Percentiles rank a stretch among this genome's conserved stretches.
phyloP scores from a whole-genome alignment of 106 monocot genomes.

The Vanilla planifolia region DNA sequence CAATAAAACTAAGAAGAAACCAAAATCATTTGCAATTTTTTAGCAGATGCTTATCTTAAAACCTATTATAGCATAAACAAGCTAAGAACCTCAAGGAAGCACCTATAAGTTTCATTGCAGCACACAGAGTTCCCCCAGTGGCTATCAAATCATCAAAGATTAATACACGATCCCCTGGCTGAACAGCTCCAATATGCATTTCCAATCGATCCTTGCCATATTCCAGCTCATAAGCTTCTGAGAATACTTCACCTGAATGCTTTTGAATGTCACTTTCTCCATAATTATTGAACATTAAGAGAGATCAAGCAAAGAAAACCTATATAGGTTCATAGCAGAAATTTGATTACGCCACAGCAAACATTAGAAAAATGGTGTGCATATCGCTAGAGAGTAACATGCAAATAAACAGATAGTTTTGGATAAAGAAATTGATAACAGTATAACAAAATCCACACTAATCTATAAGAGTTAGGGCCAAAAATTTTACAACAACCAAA shows the following conservation, averaged over 20 bases:
- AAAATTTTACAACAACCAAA: too few relatives aligned
- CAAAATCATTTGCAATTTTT: neutral
- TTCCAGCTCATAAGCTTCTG: conserved; percentile 55
- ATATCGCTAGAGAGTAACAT: too few relatives aligned
- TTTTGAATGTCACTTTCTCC: neutral
- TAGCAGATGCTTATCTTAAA: neutral
- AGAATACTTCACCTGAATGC: conserved; percentile 48
- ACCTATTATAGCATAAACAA: neutral
- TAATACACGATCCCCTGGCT: conserved; percentile 46
- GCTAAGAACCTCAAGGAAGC: neutral
- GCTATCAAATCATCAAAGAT: conserved; percentile 62
- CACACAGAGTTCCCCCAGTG: conserved; percentile 61
- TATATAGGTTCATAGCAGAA: too few relatives aligned
- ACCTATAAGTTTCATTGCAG: conserved; percentile 63
- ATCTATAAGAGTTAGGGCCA: too few relatives aligned
- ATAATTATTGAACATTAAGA: too few relatives aligned
- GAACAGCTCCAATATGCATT: conserved; percentile 49
- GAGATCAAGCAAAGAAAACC: too few relatives aligned
- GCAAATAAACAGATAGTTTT: too few relatives aligned
- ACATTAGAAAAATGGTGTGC: too few relatives aligned
- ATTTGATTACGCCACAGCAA: too few relatives aligned
- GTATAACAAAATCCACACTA: too few relatives aligned
- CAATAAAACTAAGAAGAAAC: neutral
- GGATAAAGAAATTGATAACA: too few relatives aligned
- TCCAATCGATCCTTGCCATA: conserved; percentile 61